Evolutionary conservation across 2,329 filamentous ascomycete genomes (phyloP), one percentile per base, ranked within the genome.

Genomic region (Sordariomycetes sp.): DNA sequence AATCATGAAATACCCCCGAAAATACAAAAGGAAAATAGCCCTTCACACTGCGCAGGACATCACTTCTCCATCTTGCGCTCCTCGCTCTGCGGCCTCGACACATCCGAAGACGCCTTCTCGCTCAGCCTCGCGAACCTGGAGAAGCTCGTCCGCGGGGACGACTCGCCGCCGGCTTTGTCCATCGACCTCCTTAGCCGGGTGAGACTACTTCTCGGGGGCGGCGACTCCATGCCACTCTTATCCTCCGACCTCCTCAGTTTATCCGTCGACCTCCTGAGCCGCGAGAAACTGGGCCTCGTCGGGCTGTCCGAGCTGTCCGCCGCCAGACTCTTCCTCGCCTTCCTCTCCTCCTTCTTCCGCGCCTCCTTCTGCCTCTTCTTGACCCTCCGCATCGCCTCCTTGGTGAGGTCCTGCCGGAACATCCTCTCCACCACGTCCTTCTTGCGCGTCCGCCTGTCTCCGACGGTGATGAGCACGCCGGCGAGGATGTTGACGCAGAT

Each of bases 371-470:
- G 40, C 65, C 77, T 76, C 62, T 77, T 77, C 64, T 75, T 71
- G 59, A 78, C 71, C 57, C 77, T 75, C 60, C 76, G 73, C 57
- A 79, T 79, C 10, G 79, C 79, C 58, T 82, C 74, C 35, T 76
- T 68, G 55, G 90, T 95, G 59, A 95, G 71, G 62, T 90, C 83
- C 67, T 94, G 90, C 34, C 89, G 76, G 65, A 88, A 83, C 71
- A 94, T 82, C 52, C 86, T 79, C 66, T 92, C 86, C 24, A 91
- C 76, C 0, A 95, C 88, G 50, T 95, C 89, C 79, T 91, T 93
- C 78, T 95, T 95, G 55, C 90, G 77, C 1, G 89, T 91, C 62
- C 80, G 82, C 22, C 85, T 80, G 66, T 93, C 89, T 1, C 90
- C 90, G 18, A 90, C 77, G 62, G 78, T 84, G 67, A 95, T 95